These are phyloP conservation scores for Tulasnella sp. DNA, from an alignment of 768 basidiomycete genomes.

Conservation along the genomic window DNA sequence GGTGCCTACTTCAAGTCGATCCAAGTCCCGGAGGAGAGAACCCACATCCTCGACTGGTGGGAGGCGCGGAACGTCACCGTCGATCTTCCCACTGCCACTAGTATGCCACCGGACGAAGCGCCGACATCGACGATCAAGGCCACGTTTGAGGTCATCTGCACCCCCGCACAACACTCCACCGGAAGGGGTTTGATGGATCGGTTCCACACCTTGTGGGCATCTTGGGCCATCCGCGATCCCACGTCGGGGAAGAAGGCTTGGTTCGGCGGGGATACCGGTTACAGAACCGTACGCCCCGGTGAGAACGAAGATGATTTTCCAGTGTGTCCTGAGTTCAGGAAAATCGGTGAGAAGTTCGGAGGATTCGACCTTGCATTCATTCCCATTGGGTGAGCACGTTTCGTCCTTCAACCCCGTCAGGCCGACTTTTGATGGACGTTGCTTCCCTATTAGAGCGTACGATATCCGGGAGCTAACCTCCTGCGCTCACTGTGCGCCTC, in stretches of 20 bases:
- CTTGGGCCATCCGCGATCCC: constrained; percentile 37
- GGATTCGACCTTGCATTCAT: constrained; percentile 66
- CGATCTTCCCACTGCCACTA: constrained; percentile 17
- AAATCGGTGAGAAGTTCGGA: constrained; percentile 61
- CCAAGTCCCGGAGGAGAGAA: constrained; percentile 30
- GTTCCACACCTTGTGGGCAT: constrained; percentile 40
- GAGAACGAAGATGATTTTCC: constrained; percentile 48
- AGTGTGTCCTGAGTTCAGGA: constrained; percentile 66
- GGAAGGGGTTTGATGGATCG: constrained; percentile 34
- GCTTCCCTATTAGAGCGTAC: constrained; percentile 48
- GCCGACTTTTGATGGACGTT: neutral
- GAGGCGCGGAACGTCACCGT: constrained; percentile 33
- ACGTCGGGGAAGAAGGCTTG: constrained; percentile 41
- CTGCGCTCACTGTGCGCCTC: constrained; percentile 58
- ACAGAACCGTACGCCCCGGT: constrained; percentile 46
- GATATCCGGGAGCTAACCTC: constrained; percentile 51
- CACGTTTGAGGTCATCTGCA: constrained; percentile 10
- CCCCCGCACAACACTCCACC: constrained; percentile 24
- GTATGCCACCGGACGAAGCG: constrained; percentile 12
- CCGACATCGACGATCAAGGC: neutral
- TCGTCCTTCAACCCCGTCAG: neutral
- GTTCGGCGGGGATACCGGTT: constrained; percentile 71
- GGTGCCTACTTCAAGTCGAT: constrained; percentile 32
- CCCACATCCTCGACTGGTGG: constrained; percentile 46
- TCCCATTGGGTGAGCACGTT: constrained; percentile 44